These are phyloP conservation scores for Venturia carpophila DNA, from an alignment of 2,329 filamentous ascomycete species.

Conservation along the genomic window DNA sequence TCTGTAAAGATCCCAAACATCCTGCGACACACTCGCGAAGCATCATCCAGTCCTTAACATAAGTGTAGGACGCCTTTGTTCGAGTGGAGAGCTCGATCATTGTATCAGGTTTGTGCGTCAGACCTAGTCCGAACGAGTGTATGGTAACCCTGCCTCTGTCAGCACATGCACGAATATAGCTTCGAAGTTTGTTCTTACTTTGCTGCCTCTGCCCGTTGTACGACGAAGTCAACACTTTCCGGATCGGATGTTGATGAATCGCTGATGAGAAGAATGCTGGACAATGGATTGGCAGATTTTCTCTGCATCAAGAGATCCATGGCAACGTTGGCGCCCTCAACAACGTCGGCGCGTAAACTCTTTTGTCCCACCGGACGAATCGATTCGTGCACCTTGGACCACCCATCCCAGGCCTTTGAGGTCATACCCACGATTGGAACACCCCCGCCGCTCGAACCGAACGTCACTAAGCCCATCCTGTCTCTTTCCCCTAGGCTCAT, in stretches of 20 bases:
- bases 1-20: slow-evolving; percentile 84
- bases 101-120: slow-evolving; percentile 96
- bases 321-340: slow-evolving; percentile 93
- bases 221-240: slow-evolving; percentile 95
- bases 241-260: slow-evolving; percentile 91
- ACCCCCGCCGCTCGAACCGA: slow-evolving; percentile 87
- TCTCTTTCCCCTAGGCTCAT: slow-evolving; percentile 83
- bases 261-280: slow-evolving; percentile 92
- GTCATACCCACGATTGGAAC: slow-evolving; percentile 98
- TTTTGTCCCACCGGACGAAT: slow-evolving; percentile 94
- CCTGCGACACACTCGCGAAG: slow-evolving; percentile 90
- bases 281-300: slow-evolving; percentile 90
- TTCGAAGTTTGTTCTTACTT: slow-evolving; percentile 55
- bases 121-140: slow-evolving; percentile 89
- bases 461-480: slow-evolving; percentile 94
- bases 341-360: slow-evolving; percentile 90
- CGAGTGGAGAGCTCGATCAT: slow-evolving; percentile 96
- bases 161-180: slow-evolving; percentile 20
- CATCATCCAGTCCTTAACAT: slow-evolving; percentile 99
- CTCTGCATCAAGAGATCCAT: slow-evolving; percentile 99
- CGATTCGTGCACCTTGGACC: slow-evolving; percentile 75
- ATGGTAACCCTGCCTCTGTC: slow-evolving; percentile 66
- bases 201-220: slow-evolving; percentile 90
- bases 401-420: slow-evolving; percentile 86
- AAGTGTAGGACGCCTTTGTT: slow-evolving; percentile 95